These are phyloP conservation scores for Aspergillus transmontanensis DNA, from an alignment of 2,329 filamentous ascomycete genomes.

Conservation along the genomic window DNA sequence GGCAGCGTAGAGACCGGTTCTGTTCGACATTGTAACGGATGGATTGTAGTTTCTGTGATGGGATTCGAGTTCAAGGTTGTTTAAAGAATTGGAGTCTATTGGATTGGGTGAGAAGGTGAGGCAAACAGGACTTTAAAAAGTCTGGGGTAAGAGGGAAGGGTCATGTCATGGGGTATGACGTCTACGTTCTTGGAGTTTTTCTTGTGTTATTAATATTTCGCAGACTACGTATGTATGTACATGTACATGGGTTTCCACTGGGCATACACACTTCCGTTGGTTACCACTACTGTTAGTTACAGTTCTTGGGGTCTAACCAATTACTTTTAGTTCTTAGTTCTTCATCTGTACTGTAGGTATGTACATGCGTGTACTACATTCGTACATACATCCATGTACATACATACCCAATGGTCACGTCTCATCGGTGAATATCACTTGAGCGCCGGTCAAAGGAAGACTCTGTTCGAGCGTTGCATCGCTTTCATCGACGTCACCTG, in stretches of 20 bases:
- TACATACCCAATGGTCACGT: background rate
- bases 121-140: background rate
- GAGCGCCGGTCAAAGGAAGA: background rate
- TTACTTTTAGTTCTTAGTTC: background rate
- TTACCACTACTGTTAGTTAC: background rate
- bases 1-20: slow-evolving; percentile 45
- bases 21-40: slow-evolving; percentile 35
- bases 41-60: background rate
- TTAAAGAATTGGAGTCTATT: background rate
- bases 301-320: background rate
- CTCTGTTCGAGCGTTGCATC: background rate
- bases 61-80: background rate
- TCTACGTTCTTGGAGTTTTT: slow-evolving; percentile 2
- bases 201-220: background rate
- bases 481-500: slow-evolving; percentile 28
- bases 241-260: background rate
- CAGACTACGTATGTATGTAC: background rate
- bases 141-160: background rate
- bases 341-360: background rate
- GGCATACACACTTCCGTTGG: background rate
- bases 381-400: background rate
- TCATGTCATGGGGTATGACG: slow-evolving; percentile 17
- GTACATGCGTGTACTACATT: background rate
- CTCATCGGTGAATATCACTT: background rate
- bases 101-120: background rate